These are phyloP conservation scores for Secale cereale DNA, from an alignment of 176 grass and related monocot species.

Conservation along the genomic window DNA sequence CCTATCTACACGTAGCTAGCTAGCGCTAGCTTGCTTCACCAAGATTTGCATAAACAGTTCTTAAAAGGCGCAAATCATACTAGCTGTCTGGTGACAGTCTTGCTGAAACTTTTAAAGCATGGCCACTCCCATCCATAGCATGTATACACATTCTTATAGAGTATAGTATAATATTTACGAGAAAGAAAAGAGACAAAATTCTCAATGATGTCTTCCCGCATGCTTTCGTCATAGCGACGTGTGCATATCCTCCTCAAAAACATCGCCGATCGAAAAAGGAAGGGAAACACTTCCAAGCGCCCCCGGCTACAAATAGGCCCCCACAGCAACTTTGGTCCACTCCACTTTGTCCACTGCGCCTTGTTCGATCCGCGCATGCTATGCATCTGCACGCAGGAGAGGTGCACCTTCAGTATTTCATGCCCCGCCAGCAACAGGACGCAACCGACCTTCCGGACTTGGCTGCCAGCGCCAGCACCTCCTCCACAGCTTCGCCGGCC, in stretches of 20 bases:
- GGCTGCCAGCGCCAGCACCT: constrained; percentile 16
- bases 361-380: constrained; percentile 39
- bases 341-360: constrained; percentile 26
- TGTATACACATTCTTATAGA: no score
- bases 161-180: not conserved
- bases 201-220: constrained; percentile 51
- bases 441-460: constrained; percentile 10
- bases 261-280: no score
- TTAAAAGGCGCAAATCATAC: not conserved
- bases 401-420: constrained; percentile 54
- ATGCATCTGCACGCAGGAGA: constrained; percentile 41
- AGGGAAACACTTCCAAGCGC: constrained; percentile 11
- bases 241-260: constrained; percentile 31
- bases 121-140: not conserved
- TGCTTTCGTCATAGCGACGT: constrained; percentile 46
- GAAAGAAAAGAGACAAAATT: constrained; percentile 16
- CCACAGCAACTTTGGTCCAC: constrained; percentile 36
- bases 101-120: not conserved
- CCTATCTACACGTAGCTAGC: not conserved
- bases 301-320: constrained; percentile 49
- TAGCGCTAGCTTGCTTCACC: constrained; percentile 11
- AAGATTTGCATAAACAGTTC: constrained; percentile 12
- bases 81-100: not conserved
- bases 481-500: constrained; percentile 30
- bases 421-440: constrained; percentile 36